Conservation (phyloP, 768 basidiomycete genomes). For the Sistotremastrum suecicum region DNA sequence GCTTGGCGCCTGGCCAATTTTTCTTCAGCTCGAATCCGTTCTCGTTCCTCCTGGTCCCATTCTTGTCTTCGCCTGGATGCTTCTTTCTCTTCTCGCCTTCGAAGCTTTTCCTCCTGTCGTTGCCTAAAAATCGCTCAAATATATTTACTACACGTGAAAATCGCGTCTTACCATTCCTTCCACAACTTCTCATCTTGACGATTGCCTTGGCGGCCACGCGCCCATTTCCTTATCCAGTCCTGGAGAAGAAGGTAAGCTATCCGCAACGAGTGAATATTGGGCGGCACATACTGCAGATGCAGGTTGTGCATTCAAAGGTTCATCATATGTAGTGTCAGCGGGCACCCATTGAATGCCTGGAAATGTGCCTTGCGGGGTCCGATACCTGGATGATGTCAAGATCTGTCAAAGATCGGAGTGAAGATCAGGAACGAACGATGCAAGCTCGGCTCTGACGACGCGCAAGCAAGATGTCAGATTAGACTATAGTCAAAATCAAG, state of each 20-base stretch:
- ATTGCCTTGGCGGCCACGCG: constrained; percentile 35
- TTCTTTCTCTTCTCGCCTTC: constrained; percentile 36
- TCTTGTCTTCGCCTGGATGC: constrained; percentile 21
- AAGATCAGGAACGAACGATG: background rate
- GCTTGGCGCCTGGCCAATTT: background rate
- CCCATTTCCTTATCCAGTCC: constrained; percentile 37
- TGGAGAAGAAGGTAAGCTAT: background rate
- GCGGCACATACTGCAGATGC: constrained; percentile 34
- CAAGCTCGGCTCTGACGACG: constrained; percentile 3
- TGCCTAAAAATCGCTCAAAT: constrained; percentile 25
- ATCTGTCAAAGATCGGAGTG: background rate
- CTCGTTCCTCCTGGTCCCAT: constrained; percentile 25
- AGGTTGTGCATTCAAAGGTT: constrained; percentile 46
- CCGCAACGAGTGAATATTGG: background rate
- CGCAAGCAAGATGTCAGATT: constrained; percentile 3
- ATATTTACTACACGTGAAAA: constrained; percentile 24
- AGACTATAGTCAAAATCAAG: background rate
- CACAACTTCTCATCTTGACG: constrained; percentile 23
- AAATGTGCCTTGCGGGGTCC: constrained; percentile 52
- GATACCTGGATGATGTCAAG: constrained; percentile 34
- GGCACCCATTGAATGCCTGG: constrained; percentile 55
- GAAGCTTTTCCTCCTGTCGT: constrained; percentile 33
- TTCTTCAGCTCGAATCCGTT: constrained; percentile 13
- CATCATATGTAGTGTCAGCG: constrained; percentile 47
- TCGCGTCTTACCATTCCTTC: constrained; percentile 29